A percentile compares a stretch with the other conserved stretches of the same genome.
Conservation (phyloP, 2,329 filamentous ascomycete genomes). For the Geosmithia morbida region DNA sequence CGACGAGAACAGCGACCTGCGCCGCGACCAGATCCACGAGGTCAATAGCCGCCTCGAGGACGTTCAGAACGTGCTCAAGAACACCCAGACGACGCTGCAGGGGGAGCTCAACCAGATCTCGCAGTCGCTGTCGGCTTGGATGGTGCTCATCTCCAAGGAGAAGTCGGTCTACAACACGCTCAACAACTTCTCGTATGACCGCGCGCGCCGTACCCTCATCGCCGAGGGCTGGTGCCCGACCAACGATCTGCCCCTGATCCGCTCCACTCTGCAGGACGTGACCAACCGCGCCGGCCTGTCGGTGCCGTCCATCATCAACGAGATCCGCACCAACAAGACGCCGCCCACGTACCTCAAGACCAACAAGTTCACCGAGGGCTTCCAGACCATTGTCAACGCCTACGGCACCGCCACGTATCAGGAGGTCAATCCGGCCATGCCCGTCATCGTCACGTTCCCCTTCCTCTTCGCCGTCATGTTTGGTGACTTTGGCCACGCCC, state of each 20-base stretch:
- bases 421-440: conserved; percentile 91
- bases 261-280: conserved; percentile 88
- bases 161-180: conserved; percentile 94
- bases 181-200: conserved; percentile 94
- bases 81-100: conserved; percentile 88
- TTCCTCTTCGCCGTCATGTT: conserved; percentile 99
- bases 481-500: conserved; percentile 87
- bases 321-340: conserved; percentile 92
- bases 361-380: conserved; percentile 95
- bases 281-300: conserved; percentile 90
- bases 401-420: conserved; percentile 96
- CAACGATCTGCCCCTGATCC: conserved; percentile 76
- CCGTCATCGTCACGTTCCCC: conserved; percentile 95
- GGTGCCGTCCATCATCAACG: conserved; percentile 97
- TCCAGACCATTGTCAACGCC: conserved; percentile 97
- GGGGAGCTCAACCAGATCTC: conserved; percentile 90
- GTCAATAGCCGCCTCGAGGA: conserved; percentile 89
- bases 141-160: conserved; percentile 95
- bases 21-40: conserved; percentile 91
- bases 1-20: conserved; percentile 91
- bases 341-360: conserved; percentile 96
- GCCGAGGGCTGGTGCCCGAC: conserved; percentile 96
- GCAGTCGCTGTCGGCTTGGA: conserved; percentile 86
- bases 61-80: conserved; percentile 80
- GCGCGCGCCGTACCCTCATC: conserved; percentile 87